Evolutionary conservation across 1,139 yeast genomes (phyloP).

Genomic region (Candida neerlandica): DNA sequence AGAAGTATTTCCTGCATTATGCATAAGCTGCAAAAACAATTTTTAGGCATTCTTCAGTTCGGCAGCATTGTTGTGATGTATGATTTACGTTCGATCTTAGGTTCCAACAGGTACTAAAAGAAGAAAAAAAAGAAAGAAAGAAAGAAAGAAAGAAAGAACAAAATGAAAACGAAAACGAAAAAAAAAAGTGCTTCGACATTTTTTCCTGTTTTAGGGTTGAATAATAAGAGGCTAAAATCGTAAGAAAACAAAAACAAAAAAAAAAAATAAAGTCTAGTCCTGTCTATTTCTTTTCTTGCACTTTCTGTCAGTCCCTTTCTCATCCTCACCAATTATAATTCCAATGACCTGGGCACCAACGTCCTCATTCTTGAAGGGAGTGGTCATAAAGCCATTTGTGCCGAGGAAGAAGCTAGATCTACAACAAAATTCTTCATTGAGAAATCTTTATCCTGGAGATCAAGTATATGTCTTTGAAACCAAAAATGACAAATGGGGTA

Average conservation of each 20-base stretch:
- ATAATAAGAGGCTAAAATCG: not conserved
- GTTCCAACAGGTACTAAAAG: not conserved
- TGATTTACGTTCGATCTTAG: slow-evolving; percentile 3
- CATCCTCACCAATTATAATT: not conserved
- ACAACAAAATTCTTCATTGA: slow-evolving; percentile 41
- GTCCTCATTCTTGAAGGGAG: slow-evolving; percentile 46
- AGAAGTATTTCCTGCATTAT: not conserved
- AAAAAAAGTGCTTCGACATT: not conserved
- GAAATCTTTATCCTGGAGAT: slow-evolving; percentile 76
- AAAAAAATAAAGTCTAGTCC: not conserved
- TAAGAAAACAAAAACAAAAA: not conserved
- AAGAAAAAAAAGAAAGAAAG: not conserved
- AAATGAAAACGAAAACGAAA: not conserved
- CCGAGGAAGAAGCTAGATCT: slow-evolving; percentile 57
- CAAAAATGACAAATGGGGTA: slow-evolving; percentile 67
- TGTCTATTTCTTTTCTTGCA: not conserved
- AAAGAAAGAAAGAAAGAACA: slow-evolving; percentile 1
- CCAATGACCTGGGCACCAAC: slow-evolving; percentile 41
- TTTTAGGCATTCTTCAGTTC: not conserved
- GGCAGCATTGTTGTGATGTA: not conserved
- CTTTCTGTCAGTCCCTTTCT: too few relatives aligned
- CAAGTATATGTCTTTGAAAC: slow-evolving; percentile 78
- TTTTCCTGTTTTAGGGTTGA: not conserved
- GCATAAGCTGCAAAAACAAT: slow-evolving; percentile 1
- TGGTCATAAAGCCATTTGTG: slow-evolving; percentile 58